These are phyloP conservation scores for Hymenoscyphus fructigenus DNA, from an alignment of 2,329 filamentous ascomycete genomes.

Conservation along the genomic window DNA sequence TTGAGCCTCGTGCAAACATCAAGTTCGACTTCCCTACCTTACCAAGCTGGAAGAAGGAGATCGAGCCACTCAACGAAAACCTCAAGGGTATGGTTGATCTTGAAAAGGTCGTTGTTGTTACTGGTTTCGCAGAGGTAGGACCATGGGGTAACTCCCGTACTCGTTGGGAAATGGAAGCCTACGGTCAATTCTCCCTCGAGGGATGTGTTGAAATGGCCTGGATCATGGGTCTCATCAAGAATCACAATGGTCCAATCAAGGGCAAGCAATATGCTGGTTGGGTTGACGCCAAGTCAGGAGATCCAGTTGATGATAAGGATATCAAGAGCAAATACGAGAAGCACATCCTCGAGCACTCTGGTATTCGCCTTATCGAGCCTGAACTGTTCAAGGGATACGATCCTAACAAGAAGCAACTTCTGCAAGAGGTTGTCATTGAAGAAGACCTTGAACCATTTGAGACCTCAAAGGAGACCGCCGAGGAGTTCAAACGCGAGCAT, in stretches of 20 bases:
- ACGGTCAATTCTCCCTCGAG: constrained; percentile 94
- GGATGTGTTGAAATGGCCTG: constrained; percentile 99
- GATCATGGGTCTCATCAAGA: constrained; percentile 99
- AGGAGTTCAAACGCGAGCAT: constrained; percentile 96
- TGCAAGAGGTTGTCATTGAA: constrained; percentile 96
- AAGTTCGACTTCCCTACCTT: constrained; percentile 93
- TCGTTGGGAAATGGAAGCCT: constrained; percentile 98
- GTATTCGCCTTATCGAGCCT: constrained; percentile 96
- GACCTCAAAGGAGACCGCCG: constrained; percentile 92
- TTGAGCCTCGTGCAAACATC: constrained; percentile 94
- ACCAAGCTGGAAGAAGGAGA: constrained; percentile 87
- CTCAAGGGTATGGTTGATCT: constrained; percentile 98
- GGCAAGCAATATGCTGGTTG: constrained; percentile 95
- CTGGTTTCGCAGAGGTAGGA: constrained; percentile 92
- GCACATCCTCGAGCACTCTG: constrained; percentile 90
- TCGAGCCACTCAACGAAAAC: constrained; percentile 82
- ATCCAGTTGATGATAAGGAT: constrained; percentile 97
- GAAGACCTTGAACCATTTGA: constrained; percentile 97
- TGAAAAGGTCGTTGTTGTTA: constrained; percentile 96
- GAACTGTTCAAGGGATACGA: constrained; percentile 97
- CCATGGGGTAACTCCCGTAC: constrained; percentile 99
- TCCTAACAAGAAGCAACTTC: constrained; percentile 96
- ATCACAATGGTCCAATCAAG: constrained; percentile 95
- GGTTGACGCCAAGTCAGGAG: constrained; percentile 91
- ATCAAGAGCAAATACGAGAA: constrained; percentile 98